phyloP scores from a whole-genome alignment of 768 basidiomycete species.

The Tylopilus plumbeoviolaceoides region DNA sequence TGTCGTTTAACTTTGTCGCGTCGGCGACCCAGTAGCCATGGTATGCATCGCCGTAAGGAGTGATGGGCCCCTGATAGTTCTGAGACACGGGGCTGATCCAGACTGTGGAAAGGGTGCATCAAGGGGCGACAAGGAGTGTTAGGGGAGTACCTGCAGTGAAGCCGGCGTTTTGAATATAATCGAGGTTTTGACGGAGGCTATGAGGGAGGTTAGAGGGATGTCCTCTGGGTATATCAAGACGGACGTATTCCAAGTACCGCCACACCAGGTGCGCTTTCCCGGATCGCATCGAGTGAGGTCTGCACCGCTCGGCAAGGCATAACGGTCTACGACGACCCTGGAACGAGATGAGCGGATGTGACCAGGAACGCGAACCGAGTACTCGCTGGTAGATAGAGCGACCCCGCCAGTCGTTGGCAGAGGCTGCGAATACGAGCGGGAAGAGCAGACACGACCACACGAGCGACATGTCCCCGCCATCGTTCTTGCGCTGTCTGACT shows the following conservation, averaged over 20 bases:
- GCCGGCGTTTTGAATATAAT: conserved; percentile 80
- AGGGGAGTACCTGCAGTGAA: conserved; percentile 61
- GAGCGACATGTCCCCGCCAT: background rate
- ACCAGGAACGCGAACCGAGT: background rate
- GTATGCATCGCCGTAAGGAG: conserved; percentile 77
- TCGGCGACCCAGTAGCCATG: conserved; percentile 85
- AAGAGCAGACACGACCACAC: background rate
- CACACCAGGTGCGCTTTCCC: conserved; percentile 14
- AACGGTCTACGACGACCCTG: conserved; percentile 13
- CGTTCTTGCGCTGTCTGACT: background rate
- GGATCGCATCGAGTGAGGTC: conserved; percentile 8
- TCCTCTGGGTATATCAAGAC: background rate
- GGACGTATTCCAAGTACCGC: conserved; percentile 15
- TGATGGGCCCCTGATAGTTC: conserved; percentile 68
- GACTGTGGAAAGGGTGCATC: conserved; percentile 36
- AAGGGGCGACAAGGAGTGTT: background rate
- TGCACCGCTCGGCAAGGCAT: conserved; percentile 10
- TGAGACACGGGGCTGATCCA: conserved; percentile 84
- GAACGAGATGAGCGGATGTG: background rate
- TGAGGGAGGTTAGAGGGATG: background rate
- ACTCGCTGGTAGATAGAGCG: conserved; percentile 16
- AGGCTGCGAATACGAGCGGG: conserved; percentile 6
- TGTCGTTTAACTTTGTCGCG: conserved; percentile 58
- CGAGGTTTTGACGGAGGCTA: conserved; percentile 68
- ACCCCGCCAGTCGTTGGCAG: conserved; percentile 11